Evolutionary conservation across 345 rosid genomes (phyloP).

Genomic region (Noccaea caerulescens): DNA sequence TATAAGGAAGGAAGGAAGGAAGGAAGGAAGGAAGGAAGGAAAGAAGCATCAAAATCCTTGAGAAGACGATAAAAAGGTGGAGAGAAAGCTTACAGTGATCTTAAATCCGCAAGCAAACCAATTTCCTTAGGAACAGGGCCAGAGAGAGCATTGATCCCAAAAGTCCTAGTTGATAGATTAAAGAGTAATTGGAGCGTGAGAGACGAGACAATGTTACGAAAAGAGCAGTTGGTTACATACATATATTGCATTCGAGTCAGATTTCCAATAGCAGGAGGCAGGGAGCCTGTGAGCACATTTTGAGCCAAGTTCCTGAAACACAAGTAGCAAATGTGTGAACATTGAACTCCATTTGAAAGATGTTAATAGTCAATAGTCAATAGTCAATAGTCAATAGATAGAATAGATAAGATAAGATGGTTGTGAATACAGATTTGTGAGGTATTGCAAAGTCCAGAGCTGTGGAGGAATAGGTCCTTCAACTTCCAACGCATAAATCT

Average conservation of each 20-base stretch:
- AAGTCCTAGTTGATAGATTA: slow-evolving; percentile 40
- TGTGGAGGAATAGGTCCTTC: slow-evolving; percentile 41
- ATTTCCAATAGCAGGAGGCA: slow-evolving; percentile 44
- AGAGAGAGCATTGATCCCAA: slow-evolving; percentile 60
- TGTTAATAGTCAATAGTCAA: neutral
- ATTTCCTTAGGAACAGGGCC: slow-evolving; percentile 75
- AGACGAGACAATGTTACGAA: neutral
- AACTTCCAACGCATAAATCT: slow-evolving; percentile 37
- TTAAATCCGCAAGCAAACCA: slow-evolving; percentile 61
- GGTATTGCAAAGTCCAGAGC: slow-evolving; percentile 46
- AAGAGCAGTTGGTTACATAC: slow-evolving; percentile 14
- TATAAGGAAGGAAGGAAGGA: neutral
- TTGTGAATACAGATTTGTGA: slow-evolving; percentile 41
- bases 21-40: slow-evolving; percentile 2
- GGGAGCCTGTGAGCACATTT: slow-evolving; percentile 40
- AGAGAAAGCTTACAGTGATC: slow-evolving; percentile 50
- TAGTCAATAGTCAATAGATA: no score
- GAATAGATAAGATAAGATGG: neutral
- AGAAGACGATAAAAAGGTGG: no score
- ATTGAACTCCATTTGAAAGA: neutral
- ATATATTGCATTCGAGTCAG: slow-evolving; percentile 56
- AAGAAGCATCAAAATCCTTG: slow-evolving; percentile 4
- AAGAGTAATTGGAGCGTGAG: neutral
- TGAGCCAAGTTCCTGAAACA: slow-evolving; percentile 42
- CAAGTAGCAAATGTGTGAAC: no score